Evolutionary conservation across 805 yeast species (phyloP).

Genomic region (Cyberlindnera suaveolens): DNA sequence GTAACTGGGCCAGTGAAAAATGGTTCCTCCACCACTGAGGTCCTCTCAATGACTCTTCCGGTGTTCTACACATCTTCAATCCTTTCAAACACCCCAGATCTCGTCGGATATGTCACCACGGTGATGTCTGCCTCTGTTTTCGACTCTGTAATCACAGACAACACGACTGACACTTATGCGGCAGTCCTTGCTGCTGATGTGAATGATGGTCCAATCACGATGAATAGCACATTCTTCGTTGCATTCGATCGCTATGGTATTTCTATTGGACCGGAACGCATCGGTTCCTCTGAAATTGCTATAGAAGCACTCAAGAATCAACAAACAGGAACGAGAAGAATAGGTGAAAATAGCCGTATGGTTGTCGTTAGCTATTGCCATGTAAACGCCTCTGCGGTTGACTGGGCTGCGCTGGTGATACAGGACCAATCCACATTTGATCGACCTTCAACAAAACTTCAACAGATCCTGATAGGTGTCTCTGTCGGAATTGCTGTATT

Average conservation of each 20-base stretch:
- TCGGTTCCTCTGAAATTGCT: conserved; percentile 29
- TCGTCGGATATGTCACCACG: conserved; percentile 69
- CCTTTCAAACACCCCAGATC: conserved; percentile 36
- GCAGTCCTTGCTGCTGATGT: conserved; percentile 19
- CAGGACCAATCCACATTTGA: conserved; percentile 54
- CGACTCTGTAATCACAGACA: conserved; percentile 23
- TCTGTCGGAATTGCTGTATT: conserved; percentile 73
- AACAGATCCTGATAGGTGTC: conserved; percentile 68
- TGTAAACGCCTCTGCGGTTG: conserved; percentile 35
- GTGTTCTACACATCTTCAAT: conserved; percentile 70
- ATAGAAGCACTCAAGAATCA: conserved; percentile 29
- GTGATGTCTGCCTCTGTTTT: conserved; percentile 42
- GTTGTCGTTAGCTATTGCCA: conserved; percentile 56
- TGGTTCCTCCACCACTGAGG: conserved; percentile 31
- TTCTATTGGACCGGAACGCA: conserved; percentile 18
- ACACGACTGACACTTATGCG: conserved; percentile 7
- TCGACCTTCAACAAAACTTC: conserved; percentile 54
- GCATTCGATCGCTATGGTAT: conserved; percentile 27
- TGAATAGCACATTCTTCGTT: conserved; percentile 31
- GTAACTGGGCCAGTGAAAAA: conserved; percentile 62
- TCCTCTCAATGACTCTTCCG: conserved; percentile 74
- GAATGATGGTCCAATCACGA: conserved; percentile 16
- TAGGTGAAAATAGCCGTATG: conserved; percentile 29
- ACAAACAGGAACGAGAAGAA: conserved; percentile 36
- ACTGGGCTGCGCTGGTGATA: conserved; percentile 73